These are phyloP conservation scores for Monilinia vaccinii-corymbosi DNA, from an alignment of 2,329 filamentous ascomycete species.

Conservation along the genomic window DNA sequence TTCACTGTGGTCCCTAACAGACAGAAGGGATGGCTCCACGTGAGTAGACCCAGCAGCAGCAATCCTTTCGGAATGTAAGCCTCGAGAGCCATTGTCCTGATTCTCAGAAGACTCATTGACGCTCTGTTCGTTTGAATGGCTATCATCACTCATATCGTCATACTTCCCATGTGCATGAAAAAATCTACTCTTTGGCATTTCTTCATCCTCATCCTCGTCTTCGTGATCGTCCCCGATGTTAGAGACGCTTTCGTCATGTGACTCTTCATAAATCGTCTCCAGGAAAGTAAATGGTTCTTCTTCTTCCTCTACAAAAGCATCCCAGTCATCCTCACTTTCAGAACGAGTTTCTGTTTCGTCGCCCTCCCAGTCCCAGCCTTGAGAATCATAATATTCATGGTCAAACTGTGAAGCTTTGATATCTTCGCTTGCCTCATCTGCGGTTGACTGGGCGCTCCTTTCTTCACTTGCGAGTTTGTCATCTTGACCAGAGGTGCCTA, in stretches of 20 bases:
- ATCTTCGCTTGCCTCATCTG: neutral
- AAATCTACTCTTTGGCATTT: neutral
- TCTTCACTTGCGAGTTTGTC: neutral
- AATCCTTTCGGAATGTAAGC: too few relatives aligned
- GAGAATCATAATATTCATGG: neutral
- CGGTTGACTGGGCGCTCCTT: neutral
- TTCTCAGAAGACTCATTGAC: neutral
- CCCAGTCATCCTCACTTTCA: neutral
- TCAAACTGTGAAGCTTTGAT: neutral
- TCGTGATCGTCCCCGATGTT: neutral
- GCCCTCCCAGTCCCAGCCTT: neutral
- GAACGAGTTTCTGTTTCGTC: neutral
- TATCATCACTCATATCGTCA: neutral
- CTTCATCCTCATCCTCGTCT: neutral
- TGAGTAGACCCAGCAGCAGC: neutral
- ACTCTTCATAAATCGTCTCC: slow-evolving; percentile 8
- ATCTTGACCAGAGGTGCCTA: neutral
- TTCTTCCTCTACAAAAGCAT: neutral
- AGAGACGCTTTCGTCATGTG: neutral
- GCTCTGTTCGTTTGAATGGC: neutral
- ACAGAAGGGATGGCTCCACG: neutral
- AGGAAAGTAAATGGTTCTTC: neutral
- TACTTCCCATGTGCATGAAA: neutral
- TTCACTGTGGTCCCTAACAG: neutral
- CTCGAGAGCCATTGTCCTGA: neutral